Percentiles rank a stretch among this genome's conserved stretches.
These are phyloP conservation scores for Mortierella sp. DNA, from an alignment of 371 early-diverging fungal genomes.

Conservation along the genomic window DNA sequence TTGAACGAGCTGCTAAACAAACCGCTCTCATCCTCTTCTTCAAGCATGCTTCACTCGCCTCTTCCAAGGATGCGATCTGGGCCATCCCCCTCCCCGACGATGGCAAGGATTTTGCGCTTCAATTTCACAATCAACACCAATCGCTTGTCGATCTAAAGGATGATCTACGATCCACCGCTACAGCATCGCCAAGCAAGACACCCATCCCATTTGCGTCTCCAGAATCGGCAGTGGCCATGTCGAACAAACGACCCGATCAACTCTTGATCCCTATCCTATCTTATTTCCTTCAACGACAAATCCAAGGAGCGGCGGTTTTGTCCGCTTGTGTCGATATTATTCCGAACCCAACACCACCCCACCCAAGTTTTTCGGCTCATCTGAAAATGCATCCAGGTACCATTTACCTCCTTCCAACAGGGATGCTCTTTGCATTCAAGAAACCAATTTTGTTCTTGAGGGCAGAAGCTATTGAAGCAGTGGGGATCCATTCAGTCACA, in stretches of 20 bases:
- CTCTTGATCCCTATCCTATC: conserved; percentile 22
- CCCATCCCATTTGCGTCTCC: conserved; percentile 23
- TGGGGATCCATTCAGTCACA: conserved; percentile 37
- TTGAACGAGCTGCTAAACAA: conserved; percentile 47
- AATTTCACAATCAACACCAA: conserved; percentile 13
- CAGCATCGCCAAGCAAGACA: background rate
- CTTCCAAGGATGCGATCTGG: conserved; percentile 48
- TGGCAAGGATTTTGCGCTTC: conserved; percentile 44
- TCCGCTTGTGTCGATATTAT: conserved; percentile 16
- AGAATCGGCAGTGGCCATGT: background rate
- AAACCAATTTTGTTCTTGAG: conserved; percentile 42
- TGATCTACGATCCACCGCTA: conserved; percentile 15
- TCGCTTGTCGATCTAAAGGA: conserved; percentile 16
- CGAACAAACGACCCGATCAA: conserved; percentile 26
- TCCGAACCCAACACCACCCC: conserved; percentile 31
- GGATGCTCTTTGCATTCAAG: conserved; percentile 47
- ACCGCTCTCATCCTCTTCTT: conserved; percentile 44
- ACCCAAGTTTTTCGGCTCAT: conserved; percentile 40
- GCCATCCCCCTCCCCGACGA: conserved; percentile 44
- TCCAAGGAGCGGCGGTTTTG: background rate
- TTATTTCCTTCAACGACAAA: conserved; percentile 10
- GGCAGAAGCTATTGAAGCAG: conserved; percentile 26
- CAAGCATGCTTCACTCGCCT: conserved; percentile 17
- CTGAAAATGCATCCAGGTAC: conserved; percentile 48
- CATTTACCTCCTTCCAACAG: conserved; percentile 45